Conservation (phyloP, 108 stramenopile genomes). For the Seminavis robusta region DNA sequence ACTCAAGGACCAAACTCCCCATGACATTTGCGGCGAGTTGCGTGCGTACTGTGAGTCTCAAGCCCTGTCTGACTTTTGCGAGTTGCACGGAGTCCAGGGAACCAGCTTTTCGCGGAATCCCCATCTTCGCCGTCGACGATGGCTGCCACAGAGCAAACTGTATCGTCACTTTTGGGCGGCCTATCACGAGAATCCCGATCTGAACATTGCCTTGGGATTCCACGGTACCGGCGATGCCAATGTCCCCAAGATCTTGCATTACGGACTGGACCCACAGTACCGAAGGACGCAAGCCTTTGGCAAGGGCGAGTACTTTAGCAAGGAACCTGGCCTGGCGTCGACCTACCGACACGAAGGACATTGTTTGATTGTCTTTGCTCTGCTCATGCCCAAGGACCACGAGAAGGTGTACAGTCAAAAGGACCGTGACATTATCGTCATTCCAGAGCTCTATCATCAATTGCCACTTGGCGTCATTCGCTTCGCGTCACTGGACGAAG, state of each 20-base stretch:
- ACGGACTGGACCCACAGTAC: conserved; percentile 2
- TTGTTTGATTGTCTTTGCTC: not conserved
- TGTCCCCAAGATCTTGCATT: not conserved
- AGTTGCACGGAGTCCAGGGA: too few species aligned
- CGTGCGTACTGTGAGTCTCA: too few species aligned
- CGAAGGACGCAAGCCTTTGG: conserved; percentile 4
- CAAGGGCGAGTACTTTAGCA: conserved; percentile 5
- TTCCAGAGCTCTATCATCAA: not conserved
- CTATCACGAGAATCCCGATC: not conserved
- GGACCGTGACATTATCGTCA: conserved; percentile 6
- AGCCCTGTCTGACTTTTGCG: too few species aligned
- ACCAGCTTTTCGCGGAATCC: too few species aligned
- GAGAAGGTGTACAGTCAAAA: not conserved
- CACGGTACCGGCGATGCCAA: not conserved
- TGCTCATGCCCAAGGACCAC: conserved; percentile 1
- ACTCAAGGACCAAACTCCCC: too few species aligned
- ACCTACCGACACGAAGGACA: not conserved
- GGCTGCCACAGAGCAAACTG: not conserved
- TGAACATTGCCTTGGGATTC: not conserved
- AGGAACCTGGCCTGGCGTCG: conserved; percentile 2
- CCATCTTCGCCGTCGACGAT: too few species aligned
- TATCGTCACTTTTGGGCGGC: not conserved
- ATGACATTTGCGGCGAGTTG: too few species aligned
- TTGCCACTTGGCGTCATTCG: conserved; percentile 4
- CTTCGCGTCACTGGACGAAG: too few species aligned